Conservation (phyloP, 2,329 filamentous ascomycete species). For the Monosporascus sp. region DNA sequence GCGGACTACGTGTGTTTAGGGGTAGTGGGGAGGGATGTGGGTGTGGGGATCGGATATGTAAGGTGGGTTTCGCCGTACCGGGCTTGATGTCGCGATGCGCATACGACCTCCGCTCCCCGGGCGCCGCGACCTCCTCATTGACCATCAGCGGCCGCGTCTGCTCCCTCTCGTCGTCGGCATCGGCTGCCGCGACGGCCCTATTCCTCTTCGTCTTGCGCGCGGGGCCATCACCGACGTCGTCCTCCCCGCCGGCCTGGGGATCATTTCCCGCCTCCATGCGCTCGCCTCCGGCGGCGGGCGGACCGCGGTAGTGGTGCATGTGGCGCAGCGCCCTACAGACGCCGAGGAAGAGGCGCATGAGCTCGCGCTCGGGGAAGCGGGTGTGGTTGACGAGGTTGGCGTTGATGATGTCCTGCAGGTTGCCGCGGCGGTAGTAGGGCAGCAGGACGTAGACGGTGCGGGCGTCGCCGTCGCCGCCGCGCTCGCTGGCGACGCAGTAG, state of each 20-base stretch:
- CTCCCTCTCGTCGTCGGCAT: conserved; percentile 65
- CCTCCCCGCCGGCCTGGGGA: conserved; percentile 35
- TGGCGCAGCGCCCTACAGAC: conserved; percentile 82
- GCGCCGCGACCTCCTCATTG: conserved; percentile 64
- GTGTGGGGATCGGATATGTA: neutral
- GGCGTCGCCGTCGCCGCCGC: conserved; percentile 53
- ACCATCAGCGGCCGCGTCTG: conserved; percentile 84
- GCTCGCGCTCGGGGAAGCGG: conserved; percentile 76
- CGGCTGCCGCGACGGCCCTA: conserved; percentile 37
- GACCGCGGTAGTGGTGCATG: conserved; percentile 83
- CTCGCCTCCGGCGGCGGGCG: conserved; percentile 32
- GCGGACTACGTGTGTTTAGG: neutral
- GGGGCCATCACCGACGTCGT: conserved; percentile 29
- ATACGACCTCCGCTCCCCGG: conserved; percentile 72
- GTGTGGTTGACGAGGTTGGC: conserved; percentile 96
- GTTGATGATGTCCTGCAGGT: conserved; percentile 97
- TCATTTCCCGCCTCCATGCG: conserved; percentile 47
- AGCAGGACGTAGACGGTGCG: conserved; percentile 97
- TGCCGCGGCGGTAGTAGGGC: conserved; percentile 91
- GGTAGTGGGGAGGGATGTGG: neutral
- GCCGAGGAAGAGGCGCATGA: conserved; percentile 88
- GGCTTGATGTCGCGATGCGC: conserved; percentile 97
- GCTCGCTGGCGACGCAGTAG: conserved; percentile 50
- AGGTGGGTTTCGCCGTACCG: conserved; percentile 48
- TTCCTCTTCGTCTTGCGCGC: conserved; percentile 35